Evolutionary conservation across 345 rosid genomes (phyloP).

Genomic region (Cardiospermum halicacabum): DNA sequence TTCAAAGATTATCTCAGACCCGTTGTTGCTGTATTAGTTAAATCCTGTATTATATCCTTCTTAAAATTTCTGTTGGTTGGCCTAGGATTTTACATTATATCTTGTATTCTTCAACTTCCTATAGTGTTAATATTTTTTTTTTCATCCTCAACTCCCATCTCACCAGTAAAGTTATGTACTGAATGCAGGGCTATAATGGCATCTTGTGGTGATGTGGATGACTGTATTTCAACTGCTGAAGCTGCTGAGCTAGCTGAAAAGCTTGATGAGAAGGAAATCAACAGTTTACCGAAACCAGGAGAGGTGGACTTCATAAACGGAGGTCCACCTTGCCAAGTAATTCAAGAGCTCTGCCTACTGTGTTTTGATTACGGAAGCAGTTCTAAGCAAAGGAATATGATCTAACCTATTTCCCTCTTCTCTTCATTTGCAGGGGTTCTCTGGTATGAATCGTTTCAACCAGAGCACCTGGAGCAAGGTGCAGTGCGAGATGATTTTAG

Average conservation of each 20-base stretch:
- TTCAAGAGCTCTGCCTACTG: background rate
- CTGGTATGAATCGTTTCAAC: conserved; percentile 76
- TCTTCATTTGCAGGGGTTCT: conserved; percentile 62
- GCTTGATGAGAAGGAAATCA: conserved; percentile 29
- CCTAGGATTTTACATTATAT: background rate
- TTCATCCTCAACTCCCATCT: background rate
- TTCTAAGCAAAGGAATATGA: background rate
- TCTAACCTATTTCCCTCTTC: background rate
- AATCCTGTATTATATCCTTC: background rate
- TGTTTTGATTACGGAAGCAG: background rate
- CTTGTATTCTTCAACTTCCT: conserved; percentile 8
- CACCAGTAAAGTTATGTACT: conserved; percentile 8
- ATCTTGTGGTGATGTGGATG: conserved; percentile 65
- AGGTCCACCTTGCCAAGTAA: conserved; percentile 95
- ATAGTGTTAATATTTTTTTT: background rate
- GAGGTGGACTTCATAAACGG: conserved; percentile 87
- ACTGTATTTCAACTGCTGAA: conserved; percentile 70
- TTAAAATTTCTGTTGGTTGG: background rate
- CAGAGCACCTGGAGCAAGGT: conserved; percentile 71
- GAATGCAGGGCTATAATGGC: conserved; percentile 69
- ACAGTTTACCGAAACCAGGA: conserved; percentile 42
- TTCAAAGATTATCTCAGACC: background rate
- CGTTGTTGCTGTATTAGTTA: too few relatives aligned
- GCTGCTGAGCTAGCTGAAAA: conserved; percentile 44
- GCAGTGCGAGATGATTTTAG: conserved; percentile 54